phyloP scores from a whole-genome alignment of 2,329 filamentous ascomycete genomes.

The Pseudogymnoascus sp. region DNA sequence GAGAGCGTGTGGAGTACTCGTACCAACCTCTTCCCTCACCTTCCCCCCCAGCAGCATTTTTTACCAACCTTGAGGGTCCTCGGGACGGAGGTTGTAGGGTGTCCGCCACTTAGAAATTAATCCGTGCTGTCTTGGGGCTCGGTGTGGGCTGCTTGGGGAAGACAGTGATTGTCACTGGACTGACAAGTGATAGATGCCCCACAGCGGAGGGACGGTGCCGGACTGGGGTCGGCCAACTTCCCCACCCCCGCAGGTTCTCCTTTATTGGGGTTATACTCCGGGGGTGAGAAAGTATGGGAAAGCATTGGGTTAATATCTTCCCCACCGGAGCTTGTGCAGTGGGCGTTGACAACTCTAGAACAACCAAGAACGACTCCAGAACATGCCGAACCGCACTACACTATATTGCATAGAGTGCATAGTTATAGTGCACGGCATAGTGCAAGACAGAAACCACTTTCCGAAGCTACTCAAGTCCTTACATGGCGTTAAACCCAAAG shows the following conservation, averaged over 20 bases:
- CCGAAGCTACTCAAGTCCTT: neutral
- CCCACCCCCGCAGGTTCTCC: conserved; percentile 5
- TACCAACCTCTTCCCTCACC: neutral
- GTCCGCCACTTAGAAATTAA: conserved; percentile 3
- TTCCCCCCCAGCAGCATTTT: neutral
- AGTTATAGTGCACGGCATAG: neutral
- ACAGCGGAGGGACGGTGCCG: neutral
- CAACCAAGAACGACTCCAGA: neutral
- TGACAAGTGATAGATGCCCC: neutral
- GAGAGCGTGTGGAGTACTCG: neutral
- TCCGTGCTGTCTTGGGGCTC: neutral
- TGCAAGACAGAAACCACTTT: neutral
- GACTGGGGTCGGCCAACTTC: conserved; percentile 3
- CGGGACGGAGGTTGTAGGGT: neutral
- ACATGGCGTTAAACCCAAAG: neutral
- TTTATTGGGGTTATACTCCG: neutral
- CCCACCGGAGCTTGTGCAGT: neutral
- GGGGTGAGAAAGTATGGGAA: neutral
- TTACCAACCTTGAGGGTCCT: neutral
- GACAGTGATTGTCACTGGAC: neutral
- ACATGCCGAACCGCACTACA: neutral
- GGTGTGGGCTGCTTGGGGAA: neutral
- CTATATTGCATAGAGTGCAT: neutral
- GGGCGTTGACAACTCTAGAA: neutral
- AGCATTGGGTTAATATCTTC: neutral